These are phyloP conservation scores for Seiridium cupressi DNA, from an alignment of 2,329 filamentous ascomycete genomes.

Conservation along the genomic window DNA sequence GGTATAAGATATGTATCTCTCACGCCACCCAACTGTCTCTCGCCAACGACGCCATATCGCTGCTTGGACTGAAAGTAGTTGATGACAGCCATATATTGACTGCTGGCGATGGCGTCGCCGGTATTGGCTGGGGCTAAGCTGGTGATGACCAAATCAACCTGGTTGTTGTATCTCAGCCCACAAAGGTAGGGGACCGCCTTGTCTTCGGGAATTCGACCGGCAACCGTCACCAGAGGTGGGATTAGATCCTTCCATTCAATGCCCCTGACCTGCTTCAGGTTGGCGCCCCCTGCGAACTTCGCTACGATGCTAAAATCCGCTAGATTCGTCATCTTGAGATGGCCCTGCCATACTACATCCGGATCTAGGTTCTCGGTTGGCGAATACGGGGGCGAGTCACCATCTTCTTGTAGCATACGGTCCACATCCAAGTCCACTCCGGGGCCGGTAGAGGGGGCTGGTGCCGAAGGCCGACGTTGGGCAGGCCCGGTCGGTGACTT, in stretches of 20 bases:
- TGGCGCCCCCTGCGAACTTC: constrained; percentile 80
- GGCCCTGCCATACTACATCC: constrained; percentile 75
- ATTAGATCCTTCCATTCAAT: constrained; percentile 73
- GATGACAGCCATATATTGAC: constrained; percentile 73
- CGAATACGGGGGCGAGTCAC: constrained; percentile 78
- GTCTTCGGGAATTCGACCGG: constrained; percentile 76
- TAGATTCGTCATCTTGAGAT: constrained; percentile 72
- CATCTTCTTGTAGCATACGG: constrained; percentile 78
- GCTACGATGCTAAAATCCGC: constrained; percentile 76
- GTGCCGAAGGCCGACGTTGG: constrained; percentile 47
- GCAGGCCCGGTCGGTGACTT: constrained; percentile 64
- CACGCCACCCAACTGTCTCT: constrained; percentile 71
- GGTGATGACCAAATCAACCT: constrained; percentile 82
- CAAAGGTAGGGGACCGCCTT: constrained; percentile 91
- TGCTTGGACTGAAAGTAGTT: constrained; percentile 82
- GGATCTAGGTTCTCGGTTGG: constrained; percentile 74
- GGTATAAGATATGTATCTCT: constrained; percentile 92
- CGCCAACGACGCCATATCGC: constrained; percentile 83
- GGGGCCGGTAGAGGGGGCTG: constrained; percentile 48
- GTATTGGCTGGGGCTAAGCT: constrained; percentile 58
- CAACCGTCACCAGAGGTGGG: constrained; percentile 66
- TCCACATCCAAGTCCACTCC: constrained; percentile 88
- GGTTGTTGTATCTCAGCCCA: constrained; percentile 75
- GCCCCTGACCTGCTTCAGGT: constrained; percentile 56
- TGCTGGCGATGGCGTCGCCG: constrained; percentile 56